Base-by-base conservation (phyloP, 1,139 yeast species). In the Protomyces macrosporus region DNA sequence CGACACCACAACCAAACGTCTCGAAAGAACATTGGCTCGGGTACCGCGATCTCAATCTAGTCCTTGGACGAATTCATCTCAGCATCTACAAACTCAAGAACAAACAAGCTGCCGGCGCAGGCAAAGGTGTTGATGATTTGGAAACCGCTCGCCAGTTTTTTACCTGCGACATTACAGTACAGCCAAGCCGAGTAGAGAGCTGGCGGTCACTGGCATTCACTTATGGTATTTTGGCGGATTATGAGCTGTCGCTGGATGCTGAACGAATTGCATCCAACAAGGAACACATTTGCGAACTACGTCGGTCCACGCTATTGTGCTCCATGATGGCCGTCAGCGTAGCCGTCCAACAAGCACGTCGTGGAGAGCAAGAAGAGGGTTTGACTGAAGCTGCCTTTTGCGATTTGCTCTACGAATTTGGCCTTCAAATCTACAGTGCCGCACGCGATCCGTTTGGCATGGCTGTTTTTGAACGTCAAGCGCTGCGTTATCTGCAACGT, bases 171-270 rank as follows among this genome's bases (percentile, higher is more conserved):
- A 74, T 95, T 36, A 72, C 84, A 1, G 84, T 85, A 71, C 84
- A 87, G 2, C 81, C 87, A 1, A 77, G 81, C 59, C 77, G 97
- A 35, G 80, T 87, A 59, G 98, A 93, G 73, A 84, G 90, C 14
- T 95, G 99, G 99, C 78, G 84, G 57, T 79, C 90, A 1, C 74
- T 93, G 23, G 97, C 95, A 0, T 93, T 87, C 72, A 86, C 95
- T 0, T 90, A 83, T 70, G 87, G 91, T 0, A 85, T 79, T 65
- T 76, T 88, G 48, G 96, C 87, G 0, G 98, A 91, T 68, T 96
- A 90, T 73, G 97, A 89, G 68, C 76, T 93, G 64, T 84, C 90
- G 6, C 90, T 96, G 95, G 87, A 93, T 0, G 86, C 97, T 0
- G 97, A 91, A 71, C 75, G 90, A 45, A 87, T 87, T 45, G 74